Percentiles rank a stretch among this genome's conserved stretches.
Evolutionary conservation across 129 eudicot genomes (phyloP).

Genomic region (Lactuca sativa): DNA sequence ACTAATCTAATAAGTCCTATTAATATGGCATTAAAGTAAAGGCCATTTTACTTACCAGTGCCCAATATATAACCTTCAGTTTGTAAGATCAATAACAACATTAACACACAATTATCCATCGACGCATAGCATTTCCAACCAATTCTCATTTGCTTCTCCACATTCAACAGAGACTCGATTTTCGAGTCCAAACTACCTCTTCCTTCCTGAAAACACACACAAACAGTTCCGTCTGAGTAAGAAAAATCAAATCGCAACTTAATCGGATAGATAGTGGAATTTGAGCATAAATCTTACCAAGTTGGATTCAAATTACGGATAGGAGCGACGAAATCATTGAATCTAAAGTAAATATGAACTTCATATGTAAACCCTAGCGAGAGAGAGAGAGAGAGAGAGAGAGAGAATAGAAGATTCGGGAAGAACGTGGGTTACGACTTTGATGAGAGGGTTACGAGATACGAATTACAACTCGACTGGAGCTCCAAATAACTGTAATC

Average conservation of each 20-base stretch:
- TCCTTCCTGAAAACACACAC: slow-evolving; percentile 49
- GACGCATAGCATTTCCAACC: neutral
- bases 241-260: slow-evolving; percentile 1
- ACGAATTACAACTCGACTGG: no score
- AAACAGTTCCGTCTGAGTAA: neutral
- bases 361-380: slow-evolving; percentile 43
- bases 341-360: neutral
- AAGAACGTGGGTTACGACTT: no score
- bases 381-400: no score
- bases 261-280: neutral
- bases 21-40: no score
- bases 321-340: slow-evolving; percentile 15
- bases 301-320: slow-evolving; percentile 9
- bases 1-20: no score
- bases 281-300: slow-evolving; percentile 32
- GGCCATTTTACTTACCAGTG: no score
- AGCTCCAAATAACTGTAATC: no score
- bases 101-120: slow-evolving; percentile 13
- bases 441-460: no score
- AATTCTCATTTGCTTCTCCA: slow-evolving; percentile 73
- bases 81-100: neutral
- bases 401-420: slow-evolving; percentile 7
- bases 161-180: slow-evolving; percentile 72
- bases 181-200: slow-evolving; percentile 58
- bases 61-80: no score